phyloP scores from a whole-genome alignment of 176 grass and related monocot genomes.

The Cymbopogon citratus region DNA sequence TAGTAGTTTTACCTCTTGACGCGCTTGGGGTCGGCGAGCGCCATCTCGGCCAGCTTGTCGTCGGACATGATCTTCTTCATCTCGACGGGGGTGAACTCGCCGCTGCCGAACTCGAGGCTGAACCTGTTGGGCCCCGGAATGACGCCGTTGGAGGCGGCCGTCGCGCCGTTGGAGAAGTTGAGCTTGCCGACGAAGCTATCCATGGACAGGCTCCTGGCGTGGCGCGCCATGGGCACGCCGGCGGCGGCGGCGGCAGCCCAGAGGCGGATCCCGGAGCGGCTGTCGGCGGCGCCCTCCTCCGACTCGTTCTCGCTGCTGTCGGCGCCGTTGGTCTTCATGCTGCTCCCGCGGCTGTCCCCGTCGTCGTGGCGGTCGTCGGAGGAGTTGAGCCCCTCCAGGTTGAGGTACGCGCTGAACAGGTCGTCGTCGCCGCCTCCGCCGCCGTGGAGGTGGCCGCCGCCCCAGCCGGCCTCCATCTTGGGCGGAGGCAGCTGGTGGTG shows the following conservation, averaged over 20 bases:
- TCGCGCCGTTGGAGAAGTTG: constrained; percentile 37
- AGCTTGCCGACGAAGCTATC: constrained; percentile 77
- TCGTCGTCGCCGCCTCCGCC: constrained; percentile 39
- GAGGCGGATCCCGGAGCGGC: constrained; percentile 33
- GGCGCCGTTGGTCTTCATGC: constrained; percentile 58
- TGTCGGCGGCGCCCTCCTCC: constrained; percentile 48
- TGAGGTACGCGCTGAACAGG: constrained; percentile 74
- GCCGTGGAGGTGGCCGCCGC: not conserved
- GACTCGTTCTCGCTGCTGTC: constrained; percentile 91
- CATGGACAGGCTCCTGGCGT: constrained; percentile 87
- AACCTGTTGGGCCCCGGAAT: constrained; percentile 37
- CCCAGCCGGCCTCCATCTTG: constrained; percentile 48
- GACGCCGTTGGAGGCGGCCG: not conserved
- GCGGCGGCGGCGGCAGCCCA: not conserved
- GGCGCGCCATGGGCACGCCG: not conserved
- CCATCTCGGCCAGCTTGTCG: constrained; percentile 94
- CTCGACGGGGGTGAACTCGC: constrained; percentile 71
- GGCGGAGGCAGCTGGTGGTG: constrained; percentile 28
- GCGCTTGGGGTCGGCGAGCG: constrained; percentile 84
- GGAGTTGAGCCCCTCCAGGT: constrained; percentile 76
- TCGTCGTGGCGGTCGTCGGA: constrained; percentile 70
- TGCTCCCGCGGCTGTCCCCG: constrained; percentile 65
- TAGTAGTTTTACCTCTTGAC: constrained; percentile 59
- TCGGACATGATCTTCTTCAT: constrained; percentile 99
- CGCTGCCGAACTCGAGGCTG: constrained; percentile 84